Percentiles rank a stretch among this genome's conserved stretches.
These are phyloP conservation scores for Metroxylon sagu DNA, from an alignment of 176 grass and related monocot species.

Conservation along the genomic window DNA sequence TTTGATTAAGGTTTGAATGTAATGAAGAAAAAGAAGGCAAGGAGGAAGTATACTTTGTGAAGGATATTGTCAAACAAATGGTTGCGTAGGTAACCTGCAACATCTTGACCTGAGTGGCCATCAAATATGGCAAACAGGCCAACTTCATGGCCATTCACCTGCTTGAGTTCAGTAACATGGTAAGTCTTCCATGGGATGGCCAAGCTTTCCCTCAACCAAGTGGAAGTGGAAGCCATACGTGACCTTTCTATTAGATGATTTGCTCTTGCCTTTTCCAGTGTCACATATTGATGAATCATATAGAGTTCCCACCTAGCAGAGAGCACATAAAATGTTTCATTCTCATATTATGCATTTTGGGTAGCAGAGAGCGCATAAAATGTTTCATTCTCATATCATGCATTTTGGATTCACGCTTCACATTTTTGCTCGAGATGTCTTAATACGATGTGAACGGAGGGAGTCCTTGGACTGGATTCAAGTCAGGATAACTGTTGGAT, in stretches of 20 bases:
- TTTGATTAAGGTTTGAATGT: too few relatives aligned
- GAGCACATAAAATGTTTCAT: too few relatives aligned
- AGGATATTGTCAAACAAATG: slow-evolving; percentile 62
- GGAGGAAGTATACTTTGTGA: slow-evolving; percentile 4
- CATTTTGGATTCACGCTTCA: too few relatives aligned
- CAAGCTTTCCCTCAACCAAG: slow-evolving; percentile 45
- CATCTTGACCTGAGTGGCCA: slow-evolving; percentile 43
- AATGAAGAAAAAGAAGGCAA: too few relatives aligned
- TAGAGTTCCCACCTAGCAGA: neutral
- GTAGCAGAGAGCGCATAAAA: too few relatives aligned
- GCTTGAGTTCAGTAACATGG: slow-evolving; percentile 36
- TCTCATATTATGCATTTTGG: too few relatives aligned
- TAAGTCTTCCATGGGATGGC: slow-evolving; percentile 52
- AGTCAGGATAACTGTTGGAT: too few relatives aligned
- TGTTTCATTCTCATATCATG: too few relatives aligned
- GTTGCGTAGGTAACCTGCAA: slow-evolving; percentile 43
- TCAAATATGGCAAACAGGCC: slow-evolving; percentile 60
- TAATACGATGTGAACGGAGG: too few relatives aligned
- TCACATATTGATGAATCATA: neutral
- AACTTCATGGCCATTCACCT: slow-evolving; percentile 43
- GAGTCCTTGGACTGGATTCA: too few relatives aligned
- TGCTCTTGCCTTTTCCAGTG: slow-evolving; percentile 33
- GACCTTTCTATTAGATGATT: slow-evolving; percentile 26
- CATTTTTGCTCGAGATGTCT: too few relatives aligned
- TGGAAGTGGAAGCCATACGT: slow-evolving; percentile 56